Base-by-base conservation (phyloP, 2,329 filamentous ascomycete species). In the Didymella pomorum region DNA sequence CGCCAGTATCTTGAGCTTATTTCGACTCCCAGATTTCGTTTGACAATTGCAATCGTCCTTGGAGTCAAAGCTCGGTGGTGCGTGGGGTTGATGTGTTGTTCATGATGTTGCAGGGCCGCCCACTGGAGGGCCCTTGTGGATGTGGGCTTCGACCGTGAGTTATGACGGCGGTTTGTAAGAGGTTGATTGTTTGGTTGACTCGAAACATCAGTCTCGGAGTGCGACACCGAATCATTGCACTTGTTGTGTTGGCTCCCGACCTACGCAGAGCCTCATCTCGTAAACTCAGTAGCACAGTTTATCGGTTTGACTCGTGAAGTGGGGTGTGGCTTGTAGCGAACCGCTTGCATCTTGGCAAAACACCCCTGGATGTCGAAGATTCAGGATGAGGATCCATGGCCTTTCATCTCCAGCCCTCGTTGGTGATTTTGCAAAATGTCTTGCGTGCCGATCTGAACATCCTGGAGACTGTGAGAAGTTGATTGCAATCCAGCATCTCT, bases 1-100 rank as follows among this genome's bases (percentile, higher is more conserved):
- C 62, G 64, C 62, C 58, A 61, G 52, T 54, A 41, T 53, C 28
- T 57, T 65, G 61, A 69, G 66, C 66, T 69, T 67, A 67, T 62
- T 63, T 69, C 29, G 53, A 69, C 66, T 51, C 28, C 56, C 44
- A 41, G 25, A 46, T 12, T 21, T 43, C 8, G 29, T 39, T 33
- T 11, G 11, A 41, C 33, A 25, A 26, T 43, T 7, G 37, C 4
- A 1, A 16, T 25, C 11, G 20, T 20, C 14, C 33, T n/a, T 29
- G 12, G 4, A 25, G 21, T 42, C 31, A 33, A 37, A 23, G 21
- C 28, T 20, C 25, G 33, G 52, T 16, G 29, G 29, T 33, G 37
- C 35, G 29, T 42, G 20, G 46, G 21, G 52, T 50, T 28, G 26
- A 46, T 51, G 33, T 41, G 37, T 23, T 23, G 26, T 50, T 21